These are phyloP conservation scores for Paecilomyces variotii DNA, from an alignment of 2,329 filamentous ascomycete genomes.

Conservation along the genomic window DNA sequence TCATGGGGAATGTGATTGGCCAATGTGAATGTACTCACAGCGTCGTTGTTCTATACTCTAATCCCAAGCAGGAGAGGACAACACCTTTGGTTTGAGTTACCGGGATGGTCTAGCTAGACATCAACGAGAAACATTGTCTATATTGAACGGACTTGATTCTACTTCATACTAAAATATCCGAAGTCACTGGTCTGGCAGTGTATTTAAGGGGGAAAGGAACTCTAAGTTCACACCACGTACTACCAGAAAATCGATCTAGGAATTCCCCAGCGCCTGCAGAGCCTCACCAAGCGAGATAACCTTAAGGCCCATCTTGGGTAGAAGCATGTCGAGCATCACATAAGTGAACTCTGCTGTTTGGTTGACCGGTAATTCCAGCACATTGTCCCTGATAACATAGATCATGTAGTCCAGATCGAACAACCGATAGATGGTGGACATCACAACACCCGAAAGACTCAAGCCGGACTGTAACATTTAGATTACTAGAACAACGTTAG, in stretches of 20 bases:
- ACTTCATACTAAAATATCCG: neutral
- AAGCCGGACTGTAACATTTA: slow-evolving; percentile 27
- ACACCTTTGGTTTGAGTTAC: too few species aligned
- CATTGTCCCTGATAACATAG: slow-evolving; percentile 32
- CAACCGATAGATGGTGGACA: slow-evolving; percentile 36
- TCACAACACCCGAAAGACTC: slow-evolving; percentile 34
- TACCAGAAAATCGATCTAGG: slow-evolving; percentile 37
- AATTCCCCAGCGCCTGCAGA: slow-evolving; percentile 4
- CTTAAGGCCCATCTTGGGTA: slow-evolving; percentile 21
- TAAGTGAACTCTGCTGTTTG: slow-evolving; percentile 11
- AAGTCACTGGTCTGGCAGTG: neutral
- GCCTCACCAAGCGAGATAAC: slow-evolving; percentile 12
- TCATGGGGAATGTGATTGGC: neutral
- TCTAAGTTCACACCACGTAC: neutral
- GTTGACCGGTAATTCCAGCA: slow-evolving; percentile 20
- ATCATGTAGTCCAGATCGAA: slow-evolving; percentile 40
- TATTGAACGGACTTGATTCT: too few species aligned
- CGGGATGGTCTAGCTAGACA: neutral
- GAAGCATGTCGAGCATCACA: slow-evolving; percentile 15
- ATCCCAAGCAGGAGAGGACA: neutral
- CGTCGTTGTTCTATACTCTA: neutral
- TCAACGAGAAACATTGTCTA: too few species aligned
- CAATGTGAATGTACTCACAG: neutral
- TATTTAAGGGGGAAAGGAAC: neutral
- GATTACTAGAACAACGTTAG: neutral